These are phyloP conservation scores for Cymodocea nodosa DNA, from an alignment of 116 monocot genomes.

Conservation along the genomic window DNA sequence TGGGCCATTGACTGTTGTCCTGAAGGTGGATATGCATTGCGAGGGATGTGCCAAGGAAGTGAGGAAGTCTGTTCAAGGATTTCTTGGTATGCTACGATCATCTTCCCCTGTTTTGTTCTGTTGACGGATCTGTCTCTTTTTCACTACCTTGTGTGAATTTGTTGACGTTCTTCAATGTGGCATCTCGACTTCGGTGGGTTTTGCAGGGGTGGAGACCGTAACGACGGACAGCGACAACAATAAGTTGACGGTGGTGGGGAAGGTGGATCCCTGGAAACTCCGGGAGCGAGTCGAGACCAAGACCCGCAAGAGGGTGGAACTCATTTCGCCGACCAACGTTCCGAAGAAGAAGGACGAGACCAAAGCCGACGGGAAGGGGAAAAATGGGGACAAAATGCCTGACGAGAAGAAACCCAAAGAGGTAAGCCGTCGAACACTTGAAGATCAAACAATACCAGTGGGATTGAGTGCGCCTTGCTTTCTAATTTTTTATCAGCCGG, in stretches of 20 bases:
- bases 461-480: no score
- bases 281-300: slow-evolving; percentile 39
- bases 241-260: slow-evolving; percentile 51
- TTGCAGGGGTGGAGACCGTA: slow-evolving; percentile 40
- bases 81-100: slow-evolving; percentile 23
- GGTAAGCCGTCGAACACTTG: slow-evolving; percentile 13
- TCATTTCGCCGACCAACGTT: slow-evolving; percentile 32
- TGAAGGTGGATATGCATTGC: slow-evolving; percentile 30
- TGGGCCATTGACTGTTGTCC: slow-evolving; percentile 7
- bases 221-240: slow-evolving; percentile 17
- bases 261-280: slow-evolving; percentile 48
- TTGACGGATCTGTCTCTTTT: neutral
- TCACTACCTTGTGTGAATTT: no score
- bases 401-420: slow-evolving; percentile 40
- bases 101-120: neutral
- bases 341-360: slow-evolving; percentile 18
- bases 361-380: neutral
- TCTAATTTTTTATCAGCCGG: slow-evolving; percentile 1
- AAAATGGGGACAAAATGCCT: slow-evolving; percentile 11
- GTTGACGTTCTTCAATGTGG: neutral
- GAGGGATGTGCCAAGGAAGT: slow-evolving; percentile 23
- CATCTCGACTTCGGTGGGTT: neutral
- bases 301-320: slow-evolving; percentile 43
- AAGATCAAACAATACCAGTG: no score
- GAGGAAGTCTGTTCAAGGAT: slow-evolving; percentile 11